Percentiles rank a stretch among this genome's conserved stretches.
These are phyloP conservation scores for Nyssa sinensis DNA, from an alignment of 148 eudicot species.

Conservation along the genomic window DNA sequence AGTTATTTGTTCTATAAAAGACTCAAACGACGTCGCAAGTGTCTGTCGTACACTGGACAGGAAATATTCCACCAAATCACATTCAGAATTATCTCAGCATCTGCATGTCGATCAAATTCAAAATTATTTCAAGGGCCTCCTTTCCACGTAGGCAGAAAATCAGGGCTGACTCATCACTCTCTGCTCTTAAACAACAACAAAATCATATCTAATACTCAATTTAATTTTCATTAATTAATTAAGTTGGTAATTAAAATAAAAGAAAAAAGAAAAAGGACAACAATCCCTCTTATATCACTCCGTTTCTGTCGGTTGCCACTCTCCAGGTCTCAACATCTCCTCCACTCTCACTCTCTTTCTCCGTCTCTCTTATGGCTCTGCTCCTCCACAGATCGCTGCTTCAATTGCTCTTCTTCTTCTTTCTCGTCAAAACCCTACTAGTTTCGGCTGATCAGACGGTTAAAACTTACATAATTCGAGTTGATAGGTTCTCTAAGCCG, in stretches of 20 bases:
- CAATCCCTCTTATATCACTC: background rate
- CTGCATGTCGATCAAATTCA: too few species aligned
- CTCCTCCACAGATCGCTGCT: conserved; percentile 7
- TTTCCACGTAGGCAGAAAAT: too few species aligned
- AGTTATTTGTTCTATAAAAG: too few species aligned
- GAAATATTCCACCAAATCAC: too few species aligned
- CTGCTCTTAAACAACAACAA: conserved; percentile 10
- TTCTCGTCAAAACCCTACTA: conserved; percentile 7
- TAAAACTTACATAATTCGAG: conserved; percentile 65
- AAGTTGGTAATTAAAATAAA: background rate
- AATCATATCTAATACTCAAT: background rate
- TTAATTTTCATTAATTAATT: too few species aligned
- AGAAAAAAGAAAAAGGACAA: background rate
- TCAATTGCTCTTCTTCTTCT: conserved; percentile 18
- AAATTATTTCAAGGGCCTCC: too few species aligned
- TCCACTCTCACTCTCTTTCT: background rate
- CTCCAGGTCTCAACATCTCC: conserved; percentile 9
- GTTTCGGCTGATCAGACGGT: conserved; percentile 22
- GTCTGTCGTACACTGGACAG: too few species aligned
- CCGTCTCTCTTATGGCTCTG: conserved; percentile 38
- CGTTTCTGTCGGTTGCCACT: background rate
- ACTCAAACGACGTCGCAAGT: too few species aligned
- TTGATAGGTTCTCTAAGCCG: conserved; percentile 59
- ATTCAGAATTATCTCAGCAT: too few species aligned
- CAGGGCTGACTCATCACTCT: background rate